Percentiles rank a stretch among this genome's conserved stretches.
These are phyloP conservation scores for Didymella glomerata DNA, from an alignment of 2,329 filamentous ascomycete species.

Conservation along the genomic window DNA sequence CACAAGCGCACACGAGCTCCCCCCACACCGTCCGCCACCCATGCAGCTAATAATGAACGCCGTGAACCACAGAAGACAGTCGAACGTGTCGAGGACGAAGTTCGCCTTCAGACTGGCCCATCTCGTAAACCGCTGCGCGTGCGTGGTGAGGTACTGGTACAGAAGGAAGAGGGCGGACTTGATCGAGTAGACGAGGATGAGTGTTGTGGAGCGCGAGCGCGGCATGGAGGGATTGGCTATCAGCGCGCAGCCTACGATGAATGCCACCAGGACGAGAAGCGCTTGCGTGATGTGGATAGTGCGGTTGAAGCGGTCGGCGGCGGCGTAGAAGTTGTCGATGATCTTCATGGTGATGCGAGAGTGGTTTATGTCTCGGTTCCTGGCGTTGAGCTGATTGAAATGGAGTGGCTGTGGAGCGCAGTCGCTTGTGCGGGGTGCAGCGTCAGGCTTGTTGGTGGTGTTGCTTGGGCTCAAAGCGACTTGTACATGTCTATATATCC, in stretches of 20 bases:
- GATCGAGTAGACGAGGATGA: neutral
- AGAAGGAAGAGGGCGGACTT: neutral
- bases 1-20: constrained; percentile 10
- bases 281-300: neutral
- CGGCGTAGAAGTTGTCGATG: neutral
- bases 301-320: neutral
- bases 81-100: neutral
- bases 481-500: neutral
- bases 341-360: neutral
- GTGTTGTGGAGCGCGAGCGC: neutral
- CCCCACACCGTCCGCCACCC: neutral
- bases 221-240: neutral
- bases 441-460: too few species aligned
- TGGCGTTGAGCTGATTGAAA: too few species aligned
- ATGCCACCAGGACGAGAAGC: neutral
- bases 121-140: neutral
- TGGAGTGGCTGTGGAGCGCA: too few species aligned
- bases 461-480: too few species aligned
- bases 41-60: neutral
- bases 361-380: too few species aligned
- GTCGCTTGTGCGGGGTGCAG: too few species aligned
- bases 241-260: neutral
- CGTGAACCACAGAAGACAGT: neutral
- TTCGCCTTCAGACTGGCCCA: neutral
- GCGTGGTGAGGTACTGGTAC: neutral